Evolutionary conservation across 108 stramenopile genomes (phyloP).

Genomic region (Nitzschia sp.): DNA sequence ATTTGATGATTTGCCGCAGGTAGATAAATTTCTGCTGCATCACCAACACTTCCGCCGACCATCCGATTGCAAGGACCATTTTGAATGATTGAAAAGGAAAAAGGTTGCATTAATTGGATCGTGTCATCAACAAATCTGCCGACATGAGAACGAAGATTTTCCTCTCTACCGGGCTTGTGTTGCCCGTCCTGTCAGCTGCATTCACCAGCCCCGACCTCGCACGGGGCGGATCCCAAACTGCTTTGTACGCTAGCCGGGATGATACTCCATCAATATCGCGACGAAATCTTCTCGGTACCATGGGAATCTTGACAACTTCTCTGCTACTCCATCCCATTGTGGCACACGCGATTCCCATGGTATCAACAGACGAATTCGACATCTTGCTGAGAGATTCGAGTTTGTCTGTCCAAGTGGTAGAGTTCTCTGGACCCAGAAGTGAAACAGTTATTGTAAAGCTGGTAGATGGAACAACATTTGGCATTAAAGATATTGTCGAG

Average conservation of each 20-base stretch:
- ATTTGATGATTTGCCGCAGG: too few species aligned
- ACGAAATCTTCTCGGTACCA: neutral
- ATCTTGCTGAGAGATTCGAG: slow-evolving; percentile 65
- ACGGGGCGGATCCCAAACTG: too few species aligned
- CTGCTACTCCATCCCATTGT: slow-evolving; percentile 10
- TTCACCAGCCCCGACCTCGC: too few species aligned
- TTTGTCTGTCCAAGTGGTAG: slow-evolving; percentile 61
- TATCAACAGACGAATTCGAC: slow-evolving; percentile 74
- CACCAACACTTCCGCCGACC: too few species aligned
- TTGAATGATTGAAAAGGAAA: too few species aligned
- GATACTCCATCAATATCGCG: neutral
- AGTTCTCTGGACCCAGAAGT: slow-evolving; percentile 71
- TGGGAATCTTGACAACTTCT: neutral
- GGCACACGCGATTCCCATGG: slow-evolving; percentile 58
- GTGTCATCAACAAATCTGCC: too few species aligned
- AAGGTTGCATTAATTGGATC: too few species aligned
- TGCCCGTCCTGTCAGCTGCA: too few species aligned
- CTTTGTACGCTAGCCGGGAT: neutral
- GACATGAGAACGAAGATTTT: too few species aligned
- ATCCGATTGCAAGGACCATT: too few species aligned
- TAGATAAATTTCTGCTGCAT: too few species aligned
- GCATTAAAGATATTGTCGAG: slow-evolving; percentile 78
- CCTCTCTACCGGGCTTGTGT: too few species aligned
- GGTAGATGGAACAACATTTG: slow-evolving; percentile 77
- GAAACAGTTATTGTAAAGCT: slow-evolving; percentile 75